Evolutionary conservation across 352 stramenopile species (phyloP).

Genomic region (Phytophthora colocasiae): DNA sequence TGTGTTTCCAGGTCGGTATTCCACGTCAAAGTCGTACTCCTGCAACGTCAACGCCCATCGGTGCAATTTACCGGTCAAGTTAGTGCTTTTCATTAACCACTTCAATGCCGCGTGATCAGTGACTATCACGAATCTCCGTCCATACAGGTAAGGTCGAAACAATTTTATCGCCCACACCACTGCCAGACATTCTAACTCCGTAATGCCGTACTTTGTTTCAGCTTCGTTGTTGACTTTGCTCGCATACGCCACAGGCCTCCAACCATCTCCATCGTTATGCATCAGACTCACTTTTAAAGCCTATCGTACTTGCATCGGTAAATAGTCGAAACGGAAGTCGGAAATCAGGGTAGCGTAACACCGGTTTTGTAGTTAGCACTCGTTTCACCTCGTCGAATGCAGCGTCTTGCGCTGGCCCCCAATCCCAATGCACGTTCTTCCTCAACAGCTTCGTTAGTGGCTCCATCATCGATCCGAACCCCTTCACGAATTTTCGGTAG

Average conservation of each 20-base stretch:
- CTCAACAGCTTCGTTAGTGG: neutral
- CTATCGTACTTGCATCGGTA: neutral
- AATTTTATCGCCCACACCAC: neutral
- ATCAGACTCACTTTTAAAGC: neutral
- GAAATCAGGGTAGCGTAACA: slow-evolving; percentile 6
- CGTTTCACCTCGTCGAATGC: slow-evolving; percentile 2
- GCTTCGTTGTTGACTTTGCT: slow-evolving; percentile 2
- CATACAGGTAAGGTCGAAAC: neutral
- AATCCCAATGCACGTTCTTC: neutral
- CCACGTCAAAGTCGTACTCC: neutral
- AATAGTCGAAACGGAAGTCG: neutral
- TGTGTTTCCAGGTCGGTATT: neutral
- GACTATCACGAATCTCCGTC: neutral
- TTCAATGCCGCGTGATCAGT: neutral
- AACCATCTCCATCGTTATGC: slow-evolving; percentile 1
- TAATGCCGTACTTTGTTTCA: neutral
- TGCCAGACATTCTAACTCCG: neutral
- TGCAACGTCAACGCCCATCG: too few relatives aligned
- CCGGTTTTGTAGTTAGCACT: neutral
- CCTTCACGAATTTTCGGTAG: neutral
- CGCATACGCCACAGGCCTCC: neutral
- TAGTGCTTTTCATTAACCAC: neutral
- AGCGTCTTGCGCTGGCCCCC: neutral
- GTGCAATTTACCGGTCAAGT: too few relatives aligned
- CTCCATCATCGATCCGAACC: neutral